Percentiles rank a stretch among this genome's conserved stretches.
These are phyloP conservation scores for Durusdinium trenchii DNA, from an alignment of 73 alveolate species.

Conservation along the genomic window DNA sequence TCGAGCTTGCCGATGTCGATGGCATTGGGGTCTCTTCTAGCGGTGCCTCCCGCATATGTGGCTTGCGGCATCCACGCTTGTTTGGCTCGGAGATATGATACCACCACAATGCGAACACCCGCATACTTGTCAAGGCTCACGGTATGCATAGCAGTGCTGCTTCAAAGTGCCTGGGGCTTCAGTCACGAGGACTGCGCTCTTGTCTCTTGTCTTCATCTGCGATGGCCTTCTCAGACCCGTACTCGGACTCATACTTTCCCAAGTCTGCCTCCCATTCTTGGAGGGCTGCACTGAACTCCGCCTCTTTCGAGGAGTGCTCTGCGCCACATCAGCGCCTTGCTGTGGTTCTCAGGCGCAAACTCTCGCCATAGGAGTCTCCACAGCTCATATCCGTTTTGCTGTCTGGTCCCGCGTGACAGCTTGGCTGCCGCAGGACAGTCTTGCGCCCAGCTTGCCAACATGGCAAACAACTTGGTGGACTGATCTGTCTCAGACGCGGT, in stretches of 20 bases:
- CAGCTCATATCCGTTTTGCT: constrained; percentile 15
- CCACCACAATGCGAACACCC: constrained; percentile 10
- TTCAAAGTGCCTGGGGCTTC: neutral
- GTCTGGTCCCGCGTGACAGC: neutral
- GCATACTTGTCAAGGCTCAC: neutral
- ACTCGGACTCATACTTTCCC: constrained; percentile 1
- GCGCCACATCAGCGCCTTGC: neutral
- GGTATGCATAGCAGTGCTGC: constrained; percentile 6
- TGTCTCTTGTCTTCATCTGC: constrained; percentile 18
- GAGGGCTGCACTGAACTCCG: neutral
- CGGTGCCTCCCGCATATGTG: constrained; percentile 4
- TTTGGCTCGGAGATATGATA: neutral
- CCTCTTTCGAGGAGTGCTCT: neutral
- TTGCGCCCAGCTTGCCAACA: constrained; percentile 15
- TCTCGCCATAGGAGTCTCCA: neutral
- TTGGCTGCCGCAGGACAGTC: neutral
- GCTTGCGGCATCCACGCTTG: constrained; percentile 2
- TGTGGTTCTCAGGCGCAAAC: constrained; percentile 4
- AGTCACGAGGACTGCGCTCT: neutral
- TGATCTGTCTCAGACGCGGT: neutral
- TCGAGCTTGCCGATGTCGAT: constrained; percentile 4
- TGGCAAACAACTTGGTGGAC: neutral
- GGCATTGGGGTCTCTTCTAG: neutral
- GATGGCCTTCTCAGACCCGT: neutral
- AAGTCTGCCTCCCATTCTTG: constrained; percentile 41